Evolutionary conservation across 495 filamentous ascomycete species (phyloP).

Genomic region (Neurospora sp.): DNA sequence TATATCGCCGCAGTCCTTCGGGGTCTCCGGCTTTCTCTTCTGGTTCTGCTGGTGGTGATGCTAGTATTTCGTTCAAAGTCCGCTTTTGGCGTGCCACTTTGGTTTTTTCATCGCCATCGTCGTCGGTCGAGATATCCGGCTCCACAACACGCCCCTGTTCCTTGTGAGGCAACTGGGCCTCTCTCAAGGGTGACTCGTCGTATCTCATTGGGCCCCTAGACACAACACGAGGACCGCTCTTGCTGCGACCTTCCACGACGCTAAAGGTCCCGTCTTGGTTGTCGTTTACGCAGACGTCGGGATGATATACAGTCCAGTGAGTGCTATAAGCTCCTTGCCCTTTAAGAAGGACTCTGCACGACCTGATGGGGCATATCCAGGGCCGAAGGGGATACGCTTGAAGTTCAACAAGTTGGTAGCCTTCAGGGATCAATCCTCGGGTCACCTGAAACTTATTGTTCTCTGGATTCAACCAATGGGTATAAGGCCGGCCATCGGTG

Average conservation of each 20-base stretch:
- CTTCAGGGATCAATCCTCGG: constrained; percentile 9
- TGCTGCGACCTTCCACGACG: background rate
- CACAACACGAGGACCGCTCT: background rate
- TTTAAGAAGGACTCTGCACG: constrained; percentile 4
- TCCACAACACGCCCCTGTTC: too few relatives aligned
- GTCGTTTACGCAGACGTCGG: background rate
- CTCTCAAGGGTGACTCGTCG: background rate
- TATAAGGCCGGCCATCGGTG: constrained; percentile 5
- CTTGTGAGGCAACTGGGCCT: background rate
- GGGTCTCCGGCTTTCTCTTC: background rate
- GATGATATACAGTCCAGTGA: constrained; percentile 4
- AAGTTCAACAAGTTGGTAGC: constrained; percentile 4
- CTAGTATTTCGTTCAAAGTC: background rate
- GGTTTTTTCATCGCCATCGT: background rate
- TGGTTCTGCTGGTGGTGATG: background rate
- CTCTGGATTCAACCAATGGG: constrained; percentile 3
- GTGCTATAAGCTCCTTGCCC: background rate
- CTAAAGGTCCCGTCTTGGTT: constrained; percentile 7
- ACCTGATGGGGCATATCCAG: constrained; percentile 12
- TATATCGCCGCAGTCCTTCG: background rate
- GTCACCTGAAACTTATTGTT: background rate
- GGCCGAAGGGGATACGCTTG: background rate
- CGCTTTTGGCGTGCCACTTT: background rate
- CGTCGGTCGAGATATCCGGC: too few relatives aligned
- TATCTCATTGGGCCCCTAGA: background rate